These are phyloP conservation scores for Lentinula lateritia DNA, from an alignment of 768 basidiomycete species.

Conservation along the genomic window DNA sequence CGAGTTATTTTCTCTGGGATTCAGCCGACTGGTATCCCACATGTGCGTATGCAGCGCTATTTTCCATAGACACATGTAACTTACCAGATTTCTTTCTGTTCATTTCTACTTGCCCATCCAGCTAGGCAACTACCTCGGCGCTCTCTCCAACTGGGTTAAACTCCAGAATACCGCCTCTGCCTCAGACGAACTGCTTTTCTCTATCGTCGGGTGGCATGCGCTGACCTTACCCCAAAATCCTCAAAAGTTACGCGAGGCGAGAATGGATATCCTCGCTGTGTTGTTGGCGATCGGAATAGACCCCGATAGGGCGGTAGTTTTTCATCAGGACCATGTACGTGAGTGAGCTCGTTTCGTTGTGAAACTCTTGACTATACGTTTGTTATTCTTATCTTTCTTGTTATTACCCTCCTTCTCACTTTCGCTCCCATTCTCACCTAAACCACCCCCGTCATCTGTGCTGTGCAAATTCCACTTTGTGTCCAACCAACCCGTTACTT, in stretches of 20 bases:
- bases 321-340: constrained; percentile 86
- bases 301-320: constrained; percentile 66
- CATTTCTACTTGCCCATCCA: constrained; percentile 20
- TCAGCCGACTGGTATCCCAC: constrained; percentile 3
- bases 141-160: constrained; percentile 83
- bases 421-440: no score
- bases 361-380: no score
- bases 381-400: no score
- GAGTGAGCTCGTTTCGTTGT: no score
- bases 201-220: constrained; percentile 93
- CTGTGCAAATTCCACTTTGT: not conserved
- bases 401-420: no score
- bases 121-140: constrained; percentile 94
- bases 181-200: constrained; percentile 68
- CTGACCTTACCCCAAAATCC: constrained; percentile 90
- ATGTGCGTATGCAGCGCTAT: not conserved
- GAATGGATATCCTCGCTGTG: constrained; percentile 75
- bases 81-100: not conserved
- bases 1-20: constrained; percentile 6
- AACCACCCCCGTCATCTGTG: no score
- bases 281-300: constrained; percentile 84
- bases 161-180: constrained; percentile 55
- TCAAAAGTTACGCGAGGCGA: constrained; percentile 47
- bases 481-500: not conserved
- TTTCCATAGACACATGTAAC: no score